Base-by-base conservation (phyloP, 176 grass and related monocot species). In the Oryza glumipatula region DNA sequence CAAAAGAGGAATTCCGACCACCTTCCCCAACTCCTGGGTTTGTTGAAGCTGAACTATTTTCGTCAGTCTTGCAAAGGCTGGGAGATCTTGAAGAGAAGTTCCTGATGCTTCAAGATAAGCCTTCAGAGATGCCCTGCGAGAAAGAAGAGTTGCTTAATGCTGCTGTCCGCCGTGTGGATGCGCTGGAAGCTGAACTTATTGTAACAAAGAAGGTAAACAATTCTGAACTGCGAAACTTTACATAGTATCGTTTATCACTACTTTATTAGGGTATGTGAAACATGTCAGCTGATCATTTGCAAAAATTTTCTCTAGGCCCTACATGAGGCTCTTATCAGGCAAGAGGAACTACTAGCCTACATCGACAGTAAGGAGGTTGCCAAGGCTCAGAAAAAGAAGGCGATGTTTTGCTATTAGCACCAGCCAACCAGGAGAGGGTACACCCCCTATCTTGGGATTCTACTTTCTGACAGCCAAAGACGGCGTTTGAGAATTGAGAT, bases 91-190 rank as follows among this genome's bases (percentile, higher is more conserved):
- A 99, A 89, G 91, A 86, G 76, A 99, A 99, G 83, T 77, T 99
- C 68, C 76, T 88, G 78, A 85, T 88, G 77, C 93, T 99, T 77
- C 83, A 96, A 82, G 89, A 86, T 68, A 99, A 95, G 48, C 93
- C 91, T 80, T 96, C 80, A 78, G 91, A 99, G 80, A 96, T 99
- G 96, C 96, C 96, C 39, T 88, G 85, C 6, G 96, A 99, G 88
- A 96, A 99, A 83, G 96, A 99, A 88, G 96, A 99, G 84, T 69
- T 99, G 67, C 96, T 99, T 78, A 86, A 94, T 67, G 96, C 96
- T 13, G 93, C 93, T n/a, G 89, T 99, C n/a, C 65, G 79, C 15
- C 93, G 96, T 4, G 91, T 99, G 61, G 96, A 99, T 89, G 96
- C 96, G 81, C 82, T 99, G n/a, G 96, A 99, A 83, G 96, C 96